phyloP scores from a whole-genome alignment of 306 rosid genomes.

The Boehmeria nivea region DNA sequence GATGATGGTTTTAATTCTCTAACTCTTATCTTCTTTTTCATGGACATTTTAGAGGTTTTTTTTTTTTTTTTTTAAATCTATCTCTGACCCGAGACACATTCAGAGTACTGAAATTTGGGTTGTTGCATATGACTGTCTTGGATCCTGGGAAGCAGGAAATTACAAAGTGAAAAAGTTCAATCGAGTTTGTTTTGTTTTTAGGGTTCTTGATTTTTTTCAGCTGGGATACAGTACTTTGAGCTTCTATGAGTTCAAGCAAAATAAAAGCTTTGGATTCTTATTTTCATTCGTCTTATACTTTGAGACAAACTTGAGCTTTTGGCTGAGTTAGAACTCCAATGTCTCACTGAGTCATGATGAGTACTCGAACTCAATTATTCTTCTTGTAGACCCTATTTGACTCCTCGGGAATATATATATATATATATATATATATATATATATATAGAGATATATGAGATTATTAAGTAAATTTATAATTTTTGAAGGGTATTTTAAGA shows the following conservation, averaged over 20 bases:
- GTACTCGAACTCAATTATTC: background rate
- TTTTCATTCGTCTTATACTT: background rate
- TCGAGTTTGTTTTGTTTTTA: background rate
- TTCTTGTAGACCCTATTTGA: background rate
- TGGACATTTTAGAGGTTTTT: background rate
- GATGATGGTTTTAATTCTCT: background rate
- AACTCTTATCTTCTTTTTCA: background rate
- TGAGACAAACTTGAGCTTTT: background rate
- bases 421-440: background rate
- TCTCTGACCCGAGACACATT: background rate
- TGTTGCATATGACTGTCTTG: no score
- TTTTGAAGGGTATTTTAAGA: no score
- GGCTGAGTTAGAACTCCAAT: background rate
- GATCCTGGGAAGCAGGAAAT: no score
- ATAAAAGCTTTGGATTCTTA: background rate
- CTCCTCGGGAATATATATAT: background rate
- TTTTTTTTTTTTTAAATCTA: background rate
- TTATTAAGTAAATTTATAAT: no score
- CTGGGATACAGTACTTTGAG: background rate
- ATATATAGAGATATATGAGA: no score
- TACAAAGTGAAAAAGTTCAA: background rate
- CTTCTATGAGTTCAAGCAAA: background rate
- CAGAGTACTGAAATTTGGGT: background rate
- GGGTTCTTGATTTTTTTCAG: no score
- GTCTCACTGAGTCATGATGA: background rate